These are phyloP conservation scores for Cenococcum geophilum DNA, from an alignment of 495 filamentous ascomycete genomes.

Conservation along the genomic window DNA sequence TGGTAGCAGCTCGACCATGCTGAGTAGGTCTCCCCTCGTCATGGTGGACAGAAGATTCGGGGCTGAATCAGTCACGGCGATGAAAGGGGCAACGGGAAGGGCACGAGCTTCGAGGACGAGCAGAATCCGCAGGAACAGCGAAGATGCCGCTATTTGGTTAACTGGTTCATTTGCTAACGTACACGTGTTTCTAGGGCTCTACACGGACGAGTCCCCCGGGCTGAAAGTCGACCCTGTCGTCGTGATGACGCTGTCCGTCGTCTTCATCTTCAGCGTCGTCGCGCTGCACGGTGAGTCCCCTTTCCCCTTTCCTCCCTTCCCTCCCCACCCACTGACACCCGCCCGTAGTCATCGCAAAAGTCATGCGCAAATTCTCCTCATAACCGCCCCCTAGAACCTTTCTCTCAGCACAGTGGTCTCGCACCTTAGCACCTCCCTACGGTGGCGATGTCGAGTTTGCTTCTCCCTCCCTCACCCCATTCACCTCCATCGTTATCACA, in stretches of 20 bases:
- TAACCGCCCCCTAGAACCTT: no score
- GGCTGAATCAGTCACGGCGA: no score
- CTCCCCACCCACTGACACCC: constrained; percentile 16
- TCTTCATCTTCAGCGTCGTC: constrained; percentile 98
- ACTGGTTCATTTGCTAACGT: constrained; percentile 27
- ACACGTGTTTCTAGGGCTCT: constrained; percentile 56
- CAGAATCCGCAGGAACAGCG: no score
- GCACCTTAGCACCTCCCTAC: no score
- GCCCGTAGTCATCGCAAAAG: constrained; percentile 82
- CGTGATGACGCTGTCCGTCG: constrained; percentile 85
- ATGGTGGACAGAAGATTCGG: no score
- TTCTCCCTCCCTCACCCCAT: no score
- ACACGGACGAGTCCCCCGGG: constrained; percentile 95
- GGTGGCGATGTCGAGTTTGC: no score
- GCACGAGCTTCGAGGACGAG: no score
- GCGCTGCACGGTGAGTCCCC: constrained; percentile 79
- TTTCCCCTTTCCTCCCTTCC: background rate
- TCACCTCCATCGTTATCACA: no score
- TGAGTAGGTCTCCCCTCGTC: constrained; percentile 57
- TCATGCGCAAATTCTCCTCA: constrained; percentile 46
- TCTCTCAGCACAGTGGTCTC: no score
- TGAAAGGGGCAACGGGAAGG: no score
- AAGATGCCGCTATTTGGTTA: no score
- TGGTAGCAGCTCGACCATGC: constrained; percentile 94
- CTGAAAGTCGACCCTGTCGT: constrained; percentile 96